These are phyloP conservation scores for Colletotrichum orchidophilum DNA, from an alignment of 2,329 filamentous ascomycete genomes.

Conservation along the genomic window DNA sequence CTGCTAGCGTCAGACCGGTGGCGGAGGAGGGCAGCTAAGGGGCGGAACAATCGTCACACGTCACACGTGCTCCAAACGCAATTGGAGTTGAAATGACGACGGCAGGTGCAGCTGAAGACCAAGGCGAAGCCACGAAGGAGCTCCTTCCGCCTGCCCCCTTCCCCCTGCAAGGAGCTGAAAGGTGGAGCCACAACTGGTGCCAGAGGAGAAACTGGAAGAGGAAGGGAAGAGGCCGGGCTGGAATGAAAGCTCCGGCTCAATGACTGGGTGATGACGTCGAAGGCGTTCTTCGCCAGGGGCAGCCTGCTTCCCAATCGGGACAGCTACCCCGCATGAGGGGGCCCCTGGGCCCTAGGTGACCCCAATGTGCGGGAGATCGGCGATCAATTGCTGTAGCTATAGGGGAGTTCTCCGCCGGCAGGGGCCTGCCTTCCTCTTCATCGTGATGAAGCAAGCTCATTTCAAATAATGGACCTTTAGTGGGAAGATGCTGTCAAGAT, in stretches of 20 bases:
- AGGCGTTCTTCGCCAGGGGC: background rate
- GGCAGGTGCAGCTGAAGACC: slow-evolving; percentile 6
- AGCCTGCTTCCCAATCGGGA: slow-evolving; percentile 4
- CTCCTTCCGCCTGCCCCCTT: background rate
- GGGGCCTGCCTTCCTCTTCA: slow-evolving; percentile 11
- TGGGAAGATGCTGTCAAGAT: background rate
- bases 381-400: slow-evolving; percentile 15
- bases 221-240: background rate
- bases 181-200: background rate
- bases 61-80: slow-evolving; percentile 3
- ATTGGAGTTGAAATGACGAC: slow-evolving; percentile 24
- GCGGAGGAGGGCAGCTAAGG: background rate
- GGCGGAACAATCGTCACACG: slow-evolving; percentile 1
- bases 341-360: background rate
- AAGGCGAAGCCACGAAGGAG: slow-evolving; percentile 6
- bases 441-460: slow-evolving; percentile 5
- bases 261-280: slow-evolving; percentile 32
- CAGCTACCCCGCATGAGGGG: background rate
- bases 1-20: background rate
- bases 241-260: slow-evolving; percentile 25
- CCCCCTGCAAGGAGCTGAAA: background rate
- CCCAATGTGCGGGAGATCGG: slow-evolving; percentile 22
- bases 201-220: background rate
- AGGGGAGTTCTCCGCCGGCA: background rate
- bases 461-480: background rate